Base-by-base conservation (phyloP, 352 stramenopile species). In the Pythium scleroteichum region DNA sequence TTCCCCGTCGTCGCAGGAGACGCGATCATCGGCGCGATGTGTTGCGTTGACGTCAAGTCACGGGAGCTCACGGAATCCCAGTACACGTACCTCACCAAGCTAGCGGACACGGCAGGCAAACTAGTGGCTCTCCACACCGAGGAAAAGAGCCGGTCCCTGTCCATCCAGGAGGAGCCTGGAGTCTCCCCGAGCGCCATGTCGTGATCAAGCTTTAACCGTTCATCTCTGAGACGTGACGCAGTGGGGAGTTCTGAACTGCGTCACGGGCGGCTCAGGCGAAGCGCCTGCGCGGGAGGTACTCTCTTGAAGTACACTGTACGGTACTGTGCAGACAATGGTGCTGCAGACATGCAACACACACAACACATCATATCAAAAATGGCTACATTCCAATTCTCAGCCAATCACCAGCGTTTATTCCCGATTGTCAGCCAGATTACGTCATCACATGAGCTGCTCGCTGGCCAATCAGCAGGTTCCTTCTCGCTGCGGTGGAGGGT, bases 1-100 rank as follows among this genome's bases (percentile, higher is more conserved):
- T 90, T 90, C 42, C 83, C 83, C 14, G 49, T 92, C 20, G 23
- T 85, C 5, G 64, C 71, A 2, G 56, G 67, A 1, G 66, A 85
- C 52, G 57, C 67, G 9, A 63, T 85, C 47, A 85, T 92, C 50
- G 82, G 80, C 3, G 76, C 73, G 3, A 59, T 92, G 33, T 90
- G 80, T 38, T 69, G 61, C 49, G 51, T 73, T 17, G 62, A 73
- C 41, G 27, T 59, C 38, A 66, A 66, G 53, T 57, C 54, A 8
- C 54, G 51, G 4, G 62, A 70, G 27, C 52, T 73, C 40, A 47
- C 49, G 20, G 61, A 59, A 40, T 65, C 66, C 19, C 54, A 73
- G 66, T 73, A 67, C 53, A 59, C 61, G 33, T 62, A 57, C 54
- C 44, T 73, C n/a, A 60, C 38, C 10, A 65, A 58, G 45, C 63